Base-by-base conservation (phyloP, 2,329 filamentous ascomycete species). In the Ramularia collo-cygni region DNA sequence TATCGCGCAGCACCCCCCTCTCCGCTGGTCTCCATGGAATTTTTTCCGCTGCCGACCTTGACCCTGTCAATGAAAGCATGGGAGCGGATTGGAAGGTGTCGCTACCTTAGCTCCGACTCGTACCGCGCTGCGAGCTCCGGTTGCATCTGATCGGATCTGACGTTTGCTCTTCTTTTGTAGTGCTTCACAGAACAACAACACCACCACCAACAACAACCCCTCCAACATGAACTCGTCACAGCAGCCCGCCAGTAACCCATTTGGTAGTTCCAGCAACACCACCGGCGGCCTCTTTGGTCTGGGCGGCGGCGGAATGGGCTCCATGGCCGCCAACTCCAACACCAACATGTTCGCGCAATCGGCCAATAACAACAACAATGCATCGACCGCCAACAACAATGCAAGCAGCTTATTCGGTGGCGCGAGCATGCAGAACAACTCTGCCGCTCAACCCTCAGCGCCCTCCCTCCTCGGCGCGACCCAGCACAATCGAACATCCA, bases 331-430 rank as follows among this genome's bases (percentile, higher is more conserved):
- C 38, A 21, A 54, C 53, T 44, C 41, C 57, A 35, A 54, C 47
- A 52, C 60, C 60, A 45, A 58, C 60, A 44, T 62, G 54, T 48
- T 56, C 60, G 47, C 57, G 38, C 41, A 40, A 32, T 44, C 30
- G 30, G 27, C 39, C 18, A 27, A 45, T n/a, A n/a, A n/a, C 35
- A 31, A 53, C 38, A 38, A 46, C 43, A 28, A 42, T 54, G 43
- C 40, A 46, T 41, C 47, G 65, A 59, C 52, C 29, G 37, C 36
- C 19, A n/a, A n/a, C n/a, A n/a, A n/a, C n/a, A n/a, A n/a, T n/a
- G 38, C 42, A 26, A 40, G 42, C 24, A 48, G 48, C 30, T 37
- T 52, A 16, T 51, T 53, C 17, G 50, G 48, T 40, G n/a, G n/a
- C n/a, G n/a, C n/a, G n/a, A n/a, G n/a, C n/a, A n/a, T n/a, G n/a